A percentile compares a stretch with the other conserved stretches of the same genome.
Evolutionary conservation across 768 basidiomycete species (phyloP).

Genomic region (Fibroporia radiculosa): DNA sequence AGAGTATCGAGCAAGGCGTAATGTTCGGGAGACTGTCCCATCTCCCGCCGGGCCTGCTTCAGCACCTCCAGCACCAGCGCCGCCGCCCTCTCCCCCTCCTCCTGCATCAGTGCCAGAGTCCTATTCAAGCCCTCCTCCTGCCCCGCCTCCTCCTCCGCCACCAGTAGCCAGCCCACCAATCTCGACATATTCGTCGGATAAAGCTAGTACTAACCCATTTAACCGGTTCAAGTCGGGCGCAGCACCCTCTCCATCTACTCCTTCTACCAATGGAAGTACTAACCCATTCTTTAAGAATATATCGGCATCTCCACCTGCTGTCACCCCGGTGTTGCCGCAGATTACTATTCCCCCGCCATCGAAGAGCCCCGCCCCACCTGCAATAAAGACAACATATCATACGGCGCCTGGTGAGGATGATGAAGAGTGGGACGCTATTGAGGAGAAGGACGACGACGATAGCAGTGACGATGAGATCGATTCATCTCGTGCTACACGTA

Average conservation of each 20-base stretch:
- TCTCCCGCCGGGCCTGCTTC: slow-evolving; percentile 38
- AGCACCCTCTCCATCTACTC: slow-evolving; percentile 26
- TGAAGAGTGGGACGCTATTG: slow-evolving; percentile 82
- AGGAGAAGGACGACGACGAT: slow-evolving; percentile 62
- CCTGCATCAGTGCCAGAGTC: slow-evolving; percentile 24
- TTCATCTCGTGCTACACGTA: slow-evolving; percentile 53
- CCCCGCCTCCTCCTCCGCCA: slow-evolving; percentile 32
- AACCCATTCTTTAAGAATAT: slow-evolving; percentile 73
- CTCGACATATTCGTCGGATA: slow-evolving; percentile 29
- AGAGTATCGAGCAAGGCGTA: slow-evolving; percentile 25
- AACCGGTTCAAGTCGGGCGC: slow-evolving; percentile 46
- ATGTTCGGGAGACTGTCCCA: slow-evolving; percentile 14
- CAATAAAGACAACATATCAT: slow-evolving; percentile 50
- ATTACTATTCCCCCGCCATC: slow-evolving; percentile 28
- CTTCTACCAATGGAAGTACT: slow-evolving; percentile 37
- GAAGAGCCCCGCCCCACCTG: slow-evolving; percentile 47
- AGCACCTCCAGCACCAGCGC: slow-evolving; percentile 27
- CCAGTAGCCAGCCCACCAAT: slow-evolving; percentile 21
- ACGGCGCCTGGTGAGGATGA: slow-evolving; percentile 53
- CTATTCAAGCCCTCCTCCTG: slow-evolving; percentile 19
- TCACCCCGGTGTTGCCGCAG: slow-evolving; percentile 27
- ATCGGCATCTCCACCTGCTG: slow-evolving; percentile 28
- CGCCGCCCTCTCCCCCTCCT: slow-evolving; percentile 32
- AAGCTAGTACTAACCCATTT: slow-evolving; percentile 74
- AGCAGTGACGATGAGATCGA: slow-evolving; percentile 76